Evolutionary conservation across 345 rosid species (phyloP), one percentile per base, ranked within the genome.

Genomic region (Murraya koenigii): DNA sequence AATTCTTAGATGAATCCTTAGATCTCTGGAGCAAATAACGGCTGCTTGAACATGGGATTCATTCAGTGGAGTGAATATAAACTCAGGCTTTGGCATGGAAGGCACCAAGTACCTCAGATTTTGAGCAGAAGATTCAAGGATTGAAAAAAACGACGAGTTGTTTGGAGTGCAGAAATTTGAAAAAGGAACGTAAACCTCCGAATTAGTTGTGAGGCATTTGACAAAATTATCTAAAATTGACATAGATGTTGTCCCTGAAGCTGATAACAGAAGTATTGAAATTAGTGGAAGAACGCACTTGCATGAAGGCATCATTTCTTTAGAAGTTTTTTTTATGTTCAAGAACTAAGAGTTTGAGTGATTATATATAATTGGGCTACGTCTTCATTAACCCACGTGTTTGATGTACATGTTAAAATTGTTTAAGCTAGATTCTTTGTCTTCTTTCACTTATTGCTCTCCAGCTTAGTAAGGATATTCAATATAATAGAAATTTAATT

Each of bases 31-130:
- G 59, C 87, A 84, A 19, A 81, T 30, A 58, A 84, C 82, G 33
- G 70, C 72, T 26, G 78, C 80, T 70, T 72, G 84, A 55, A 84
- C 68, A 4, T 84, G 87, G 62, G 80, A 54, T 32, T 60, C 73
- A 2, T 41, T 11, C 26, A n/a, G 3, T 6, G 84, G 83, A 5
- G 69, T 75, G 74, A 84, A 58, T 22, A 80, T 84, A n/a, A 78
- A 30, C 32, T 10, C 55, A 23, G 84, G 84, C 60, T 75, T 75
- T 2, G 80, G 75, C 59, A 32, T 47, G 26, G 83, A 77, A 20
- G 78, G 80, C 62, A 28, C 74, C 77, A 81, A 71, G 55, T 8
- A 61, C 67, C 79, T 41, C 33, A 71, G 70, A 20, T 62, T 64
- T 39, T 71, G 72, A 0, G 77, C 70, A 54, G 52, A 17, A 8